Evolutionary conservation across 352 stramenopile species (phyloP).

Genomic region (Globisporangium acanthophoron): DNA sequence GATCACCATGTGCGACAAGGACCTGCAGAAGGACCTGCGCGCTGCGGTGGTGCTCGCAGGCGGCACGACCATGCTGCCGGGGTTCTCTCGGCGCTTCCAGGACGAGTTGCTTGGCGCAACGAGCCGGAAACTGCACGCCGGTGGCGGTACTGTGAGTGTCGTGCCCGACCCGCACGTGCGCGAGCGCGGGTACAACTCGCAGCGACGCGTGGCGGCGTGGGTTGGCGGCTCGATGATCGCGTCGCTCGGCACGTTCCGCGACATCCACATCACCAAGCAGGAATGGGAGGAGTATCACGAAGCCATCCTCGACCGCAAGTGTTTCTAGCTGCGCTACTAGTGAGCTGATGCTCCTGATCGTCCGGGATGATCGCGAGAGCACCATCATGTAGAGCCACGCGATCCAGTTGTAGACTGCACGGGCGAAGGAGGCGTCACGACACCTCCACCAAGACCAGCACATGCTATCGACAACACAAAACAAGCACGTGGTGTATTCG

Average conservation of each 20-base stretch:
- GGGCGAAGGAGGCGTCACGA: too few relatives aligned
- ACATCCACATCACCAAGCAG: conserved; percentile 86
- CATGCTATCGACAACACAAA: neutral
- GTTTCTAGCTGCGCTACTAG: conserved; percentile 32
- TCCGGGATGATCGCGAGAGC: too few relatives aligned
- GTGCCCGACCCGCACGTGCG: conserved; percentile 76
- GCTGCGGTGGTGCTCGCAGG: conserved; percentile 74
- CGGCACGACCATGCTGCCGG: conserved; percentile 80
- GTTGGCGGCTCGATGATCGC: conserved; percentile 89
- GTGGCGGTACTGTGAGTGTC: conserved; percentile 30
- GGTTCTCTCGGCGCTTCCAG: conserved; percentile 77
- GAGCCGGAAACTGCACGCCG: conserved; percentile 2
- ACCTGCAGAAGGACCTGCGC: conserved; percentile 76
- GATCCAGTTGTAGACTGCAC: too few relatives aligned
- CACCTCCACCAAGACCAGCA: too few relatives aligned
- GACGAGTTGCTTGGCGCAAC: conserved; percentile 46
- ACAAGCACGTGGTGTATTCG: neutral
- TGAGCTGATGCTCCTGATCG: too few relatives aligned
- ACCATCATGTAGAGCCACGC: too few relatives aligned
- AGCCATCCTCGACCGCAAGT: conserved; percentile 79
- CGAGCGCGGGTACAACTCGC: conserved; percentile 84
- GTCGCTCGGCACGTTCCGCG: conserved; percentile 81
- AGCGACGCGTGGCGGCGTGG: conserved; percentile 84
- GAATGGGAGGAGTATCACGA: conserved; percentile 90
- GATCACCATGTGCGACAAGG: conserved; percentile 86